phyloP scores from a whole-genome alignment of 768 basidiomycete species.

The Psilocybe azurescens region DNA sequence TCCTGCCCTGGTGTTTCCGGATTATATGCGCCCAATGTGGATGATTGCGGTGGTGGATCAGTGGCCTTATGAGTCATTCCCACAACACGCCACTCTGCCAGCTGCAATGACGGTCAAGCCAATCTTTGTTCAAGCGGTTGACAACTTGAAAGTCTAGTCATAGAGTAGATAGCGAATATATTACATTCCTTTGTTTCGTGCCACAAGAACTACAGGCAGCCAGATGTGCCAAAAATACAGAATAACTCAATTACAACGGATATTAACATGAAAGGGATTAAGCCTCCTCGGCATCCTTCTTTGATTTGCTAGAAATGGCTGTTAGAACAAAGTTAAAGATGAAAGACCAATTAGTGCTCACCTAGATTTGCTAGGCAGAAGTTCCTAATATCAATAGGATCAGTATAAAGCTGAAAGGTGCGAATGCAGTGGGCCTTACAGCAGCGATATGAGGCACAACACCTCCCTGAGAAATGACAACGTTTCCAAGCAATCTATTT shows the following conservation, averaged over 20 bases:
- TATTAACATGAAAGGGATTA: slow-evolving; percentile 23
- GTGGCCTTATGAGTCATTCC: neutral
- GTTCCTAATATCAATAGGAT: slow-evolving; percentile 34
- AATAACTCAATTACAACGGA: neutral
- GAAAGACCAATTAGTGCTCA: slow-evolving; percentile 15
- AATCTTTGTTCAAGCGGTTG: neutral
- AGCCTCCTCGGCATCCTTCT: slow-evolving; percentile 46
- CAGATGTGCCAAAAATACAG: slow-evolving; percentile 8
- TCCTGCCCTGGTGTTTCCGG: too few species aligned
- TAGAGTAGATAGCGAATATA: neutral
- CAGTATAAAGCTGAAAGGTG: slow-evolving; percentile 1
- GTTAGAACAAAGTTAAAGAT: neutral
- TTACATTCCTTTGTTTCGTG: slow-evolving; percentile 3
- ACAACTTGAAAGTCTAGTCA: neutral
- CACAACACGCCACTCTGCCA: neutral
- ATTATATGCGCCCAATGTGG: neutral
- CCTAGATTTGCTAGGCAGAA: slow-evolving; percentile 47
- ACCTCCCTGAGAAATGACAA: slow-evolving; percentile 96
- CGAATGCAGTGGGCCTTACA: slow-evolving; percentile 27
- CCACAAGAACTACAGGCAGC: slow-evolving; percentile 7
- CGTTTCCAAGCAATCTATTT: slow-evolving; percentile 74
- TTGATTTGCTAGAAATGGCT: slow-evolving; percentile 35
- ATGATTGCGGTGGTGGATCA: neutral
- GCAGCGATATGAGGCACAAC: slow-evolving; percentile 81
- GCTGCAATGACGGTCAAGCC: too few species aligned